Conservation (phyloP, 257 asterid species). For the Solanum ahanhuiri region DNA sequence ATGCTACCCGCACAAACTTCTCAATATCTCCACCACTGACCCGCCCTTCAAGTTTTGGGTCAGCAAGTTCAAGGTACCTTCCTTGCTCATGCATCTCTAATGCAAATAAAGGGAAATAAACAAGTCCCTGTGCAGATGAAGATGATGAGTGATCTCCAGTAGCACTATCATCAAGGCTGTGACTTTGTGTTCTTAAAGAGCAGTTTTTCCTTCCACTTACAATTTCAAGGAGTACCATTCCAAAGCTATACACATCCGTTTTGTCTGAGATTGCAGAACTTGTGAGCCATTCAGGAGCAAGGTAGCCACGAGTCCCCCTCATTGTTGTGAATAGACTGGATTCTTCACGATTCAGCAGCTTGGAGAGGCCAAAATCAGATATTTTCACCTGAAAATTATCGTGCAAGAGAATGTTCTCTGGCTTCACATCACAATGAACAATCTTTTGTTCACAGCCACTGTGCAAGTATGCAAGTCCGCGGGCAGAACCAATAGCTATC, state of each 20-base stretch:
- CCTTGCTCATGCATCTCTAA: constrained; percentile 67
- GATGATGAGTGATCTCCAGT: constrained; percentile 8
- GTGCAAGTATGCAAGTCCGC: constrained; percentile 71
- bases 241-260: constrained; percentile 46
- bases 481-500: constrained; percentile 62
- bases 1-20: constrained; percentile 50
- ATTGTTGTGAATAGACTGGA: constrained; percentile 56
- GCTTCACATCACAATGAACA: constrained; percentile 71
- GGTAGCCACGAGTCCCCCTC: constrained; percentile 32
- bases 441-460: constrained; percentile 59
- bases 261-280: too few species aligned
- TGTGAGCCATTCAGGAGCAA: too few species aligned
- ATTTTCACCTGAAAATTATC: constrained; percentile 47
- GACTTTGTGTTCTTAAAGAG: constrained; percentile 23
- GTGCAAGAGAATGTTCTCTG: constrained; percentile 68
- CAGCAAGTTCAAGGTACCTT: constrained; percentile 58
- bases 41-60: constrained; percentile 42
- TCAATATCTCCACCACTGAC: constrained; percentile 43
- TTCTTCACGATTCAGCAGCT: constrained; percentile 49
- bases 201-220: constrained; percentile 80
- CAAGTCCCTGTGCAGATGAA: constrained; percentile 9
- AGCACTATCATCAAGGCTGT: constrained; percentile 16
- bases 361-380: constrained; percentile 77
- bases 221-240: constrained; percentile 68
- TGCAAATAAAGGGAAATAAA: constrained; percentile 52